Conservation (phyloP, 2,329 filamentous ascomycete species). For the Cladosporium sp. region DNA sequence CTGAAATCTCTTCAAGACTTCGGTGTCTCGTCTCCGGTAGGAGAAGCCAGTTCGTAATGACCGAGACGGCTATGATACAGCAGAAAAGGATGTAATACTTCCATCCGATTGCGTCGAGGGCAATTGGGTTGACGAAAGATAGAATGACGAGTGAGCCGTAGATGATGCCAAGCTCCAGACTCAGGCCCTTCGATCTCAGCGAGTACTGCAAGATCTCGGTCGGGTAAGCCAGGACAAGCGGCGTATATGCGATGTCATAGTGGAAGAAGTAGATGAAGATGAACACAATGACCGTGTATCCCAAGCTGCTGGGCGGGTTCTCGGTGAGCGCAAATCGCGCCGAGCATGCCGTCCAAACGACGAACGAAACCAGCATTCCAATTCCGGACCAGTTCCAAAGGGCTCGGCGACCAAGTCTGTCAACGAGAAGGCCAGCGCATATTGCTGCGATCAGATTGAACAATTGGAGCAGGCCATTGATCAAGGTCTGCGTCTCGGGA, state of each 20-base stretch:
- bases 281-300: constrained; percentile 2
- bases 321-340: not conserved
- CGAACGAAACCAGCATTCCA: constrained; percentile 2
- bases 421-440: constrained; percentile 36
- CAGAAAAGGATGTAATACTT: constrained; percentile 31
- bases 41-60: constrained; percentile 49
- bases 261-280: constrained; percentile 10
- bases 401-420: constrained; percentile 41
- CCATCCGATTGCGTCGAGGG: constrained; percentile 24
- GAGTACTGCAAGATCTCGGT: constrained; percentile 44
- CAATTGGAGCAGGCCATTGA: constrained; percentile 1
- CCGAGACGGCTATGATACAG: constrained; percentile 25
- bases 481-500: not conserved
- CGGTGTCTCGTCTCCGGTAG: constrained; percentile 39
- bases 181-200: constrained; percentile 42
- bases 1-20: constrained; percentile 24
- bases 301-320: no score
- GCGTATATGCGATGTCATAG: constrained; percentile 28
- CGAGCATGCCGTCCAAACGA: not conserved
- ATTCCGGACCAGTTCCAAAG: no score
- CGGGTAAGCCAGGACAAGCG: constrained; percentile 30
- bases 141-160: constrained; percentile 45
- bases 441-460: constrained; percentile 28
- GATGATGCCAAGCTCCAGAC: constrained; percentile 18
- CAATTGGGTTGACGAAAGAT: constrained; percentile 33